Evolutionary conservation across 2,329 filamentous ascomycete genomes (phyloP), one percentile per base, ranked within the genome.

Genomic region (Pyrenochaeta sp.): DNA sequence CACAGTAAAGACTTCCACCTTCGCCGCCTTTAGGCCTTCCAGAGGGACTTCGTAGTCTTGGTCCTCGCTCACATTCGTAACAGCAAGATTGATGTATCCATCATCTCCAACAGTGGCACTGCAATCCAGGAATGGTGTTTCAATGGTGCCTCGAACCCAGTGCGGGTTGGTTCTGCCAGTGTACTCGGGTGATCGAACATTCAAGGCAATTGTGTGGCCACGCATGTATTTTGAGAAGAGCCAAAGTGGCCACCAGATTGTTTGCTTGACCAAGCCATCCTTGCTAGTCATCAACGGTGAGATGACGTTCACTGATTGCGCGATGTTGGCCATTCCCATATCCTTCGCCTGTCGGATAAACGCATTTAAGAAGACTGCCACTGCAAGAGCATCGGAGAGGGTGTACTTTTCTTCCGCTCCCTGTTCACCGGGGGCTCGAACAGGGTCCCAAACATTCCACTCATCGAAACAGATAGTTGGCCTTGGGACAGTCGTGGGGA

Each of bases 371-470:
- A 86, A 91, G 14, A 88, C 79, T 3, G 81, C 81, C 0, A 91
- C 87, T n/a, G 87, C 88, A 11, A 91, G 76, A 1, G 86, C 87
- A 55, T 91, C 88, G 0, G 85, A 89, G 6, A 91, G 79, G 0
- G 85, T 90, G 73, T 91, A 73, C 31, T 65, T 68, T 65, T 91
- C 87, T 70, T 91, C 88, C 5, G 85, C 88, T 11, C 88, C 88
- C 48, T 81, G 68, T 58, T 87, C 83, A 11, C 88, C 88, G 0
- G 86, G 86, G 0, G 88, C 87, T 7, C 87, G 81, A 39, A 79
- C 76, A 0, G 87, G 86, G 58, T 90, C 87, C 88, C 88, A 92
- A 7, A 91, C 87, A 66, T 91, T 92, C 88, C 88, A 91, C 70
- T 91, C 88, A 65, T 92, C 88, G 64, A 91, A 91, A 76, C 88